Conservation (phyloP, 306 rosid genomes). For the Mimosa pudica region DNA sequence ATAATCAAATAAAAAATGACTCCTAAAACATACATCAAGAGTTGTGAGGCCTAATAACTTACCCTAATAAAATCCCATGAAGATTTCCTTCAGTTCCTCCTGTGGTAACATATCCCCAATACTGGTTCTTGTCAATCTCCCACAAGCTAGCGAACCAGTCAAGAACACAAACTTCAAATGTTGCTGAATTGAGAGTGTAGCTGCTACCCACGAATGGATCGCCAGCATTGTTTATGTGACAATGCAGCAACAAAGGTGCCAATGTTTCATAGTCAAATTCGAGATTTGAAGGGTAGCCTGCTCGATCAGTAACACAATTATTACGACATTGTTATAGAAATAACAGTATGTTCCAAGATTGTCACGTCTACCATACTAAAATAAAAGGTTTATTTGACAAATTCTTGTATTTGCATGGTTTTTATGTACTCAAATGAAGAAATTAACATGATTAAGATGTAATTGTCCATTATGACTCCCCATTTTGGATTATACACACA, state of each 20-base stretch:
- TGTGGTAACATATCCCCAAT: background rate
- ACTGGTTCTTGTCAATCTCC: background rate
- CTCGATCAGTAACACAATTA: background rate
- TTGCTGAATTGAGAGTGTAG: background rate
- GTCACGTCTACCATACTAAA: too few species aligned
- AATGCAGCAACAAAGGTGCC: conserved; percentile 60
- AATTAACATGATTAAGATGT: too few species aligned
- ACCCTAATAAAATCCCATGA: background rate
- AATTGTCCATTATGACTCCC: too few species aligned
- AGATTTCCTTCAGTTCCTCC: conserved; percentile 5
- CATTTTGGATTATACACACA: too few species aligned
- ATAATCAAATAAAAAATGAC: background rate
- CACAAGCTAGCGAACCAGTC: background rate
- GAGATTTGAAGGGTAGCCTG: conserved; percentile 59
- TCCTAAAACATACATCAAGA: background rate
- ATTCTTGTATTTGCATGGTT: too few species aligned
- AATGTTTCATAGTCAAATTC: conserved; percentile 68
- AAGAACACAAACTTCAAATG: conserved; percentile 2
- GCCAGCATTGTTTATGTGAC: conserved; percentile 64
- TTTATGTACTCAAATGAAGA: too few species aligned
- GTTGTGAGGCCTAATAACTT: background rate
- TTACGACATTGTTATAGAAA: background rate
- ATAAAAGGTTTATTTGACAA: too few species aligned
- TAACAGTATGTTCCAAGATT: too few species aligned
- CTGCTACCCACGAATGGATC: conserved; percentile 59